Base-by-base conservation (phyloP, 1,284 basidiomycete species). In the Pseudozyma flocculosa region DNA sequence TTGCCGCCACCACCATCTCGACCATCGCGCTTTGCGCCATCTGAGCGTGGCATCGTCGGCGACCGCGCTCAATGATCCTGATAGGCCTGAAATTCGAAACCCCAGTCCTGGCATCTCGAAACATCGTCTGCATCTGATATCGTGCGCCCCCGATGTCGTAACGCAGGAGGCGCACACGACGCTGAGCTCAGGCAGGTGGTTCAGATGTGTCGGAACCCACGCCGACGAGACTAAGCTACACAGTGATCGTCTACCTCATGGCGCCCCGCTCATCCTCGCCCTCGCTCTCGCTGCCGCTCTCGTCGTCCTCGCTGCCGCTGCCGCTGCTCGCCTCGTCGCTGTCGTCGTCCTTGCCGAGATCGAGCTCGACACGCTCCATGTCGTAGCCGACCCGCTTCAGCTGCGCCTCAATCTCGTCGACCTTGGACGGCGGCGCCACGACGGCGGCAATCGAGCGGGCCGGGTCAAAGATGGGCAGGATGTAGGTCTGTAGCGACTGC, bases 381-480 rank as follows among this genome's bases (percentile, higher is more conserved):
- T 85, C 82, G 71, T 89, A 98, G 1, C 94, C 94, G 21, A 83
- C 80, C 43, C 80, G 80, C 34, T 79, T 80, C 50, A 97, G 81
- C 17, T 85, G 85, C 40, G 84, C 81, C 26, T 82, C 83, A 48
- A 94, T 88, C 62, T 87, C 85, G 24, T 87, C 86, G 0, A 85
- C 84, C 77, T 92, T 93, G 11, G 86, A 85, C 18, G 89, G 87
- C 9, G 90, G 85, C 19, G 89, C 88, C 7, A 92, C 87, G 7
- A 92, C 86, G 17, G 91, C 86, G 0, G 87, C 89, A 22, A 92
- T 84, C 2, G 90, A 91, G 0, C 85, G 84, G 3, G 83, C 80
- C 0, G 92, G 77, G 61, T 88, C 84, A 79, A 99, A 98, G 45
- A 98, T 80, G 0, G 92, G 91, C 36, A 93, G 78, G 79, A 96